These are phyloP conservation scores for Phytophthora nicotianae DNA, from an alignment of 352 stramenopile genomes.

Conservation along the genomic window DNA sequence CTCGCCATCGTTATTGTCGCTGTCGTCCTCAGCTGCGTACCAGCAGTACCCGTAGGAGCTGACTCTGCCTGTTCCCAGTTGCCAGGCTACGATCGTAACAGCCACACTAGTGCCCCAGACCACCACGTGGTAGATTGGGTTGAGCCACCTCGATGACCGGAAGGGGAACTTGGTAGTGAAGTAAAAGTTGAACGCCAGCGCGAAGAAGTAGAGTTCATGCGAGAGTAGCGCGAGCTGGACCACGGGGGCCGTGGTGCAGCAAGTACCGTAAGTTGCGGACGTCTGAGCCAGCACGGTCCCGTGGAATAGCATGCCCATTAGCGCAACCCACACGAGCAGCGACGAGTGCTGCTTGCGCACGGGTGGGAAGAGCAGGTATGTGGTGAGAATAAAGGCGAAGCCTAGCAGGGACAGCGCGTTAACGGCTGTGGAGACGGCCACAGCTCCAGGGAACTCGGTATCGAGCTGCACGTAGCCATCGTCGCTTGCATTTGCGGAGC, in stretches of 20 bases:
- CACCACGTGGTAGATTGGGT: constrained; percentile 68
- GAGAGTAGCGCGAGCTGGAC: constrained; percentile 75
- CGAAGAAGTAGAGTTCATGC: constrained; percentile 88
- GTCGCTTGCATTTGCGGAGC: constrained; percentile 6
- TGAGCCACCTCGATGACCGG: constrained; percentile 69
- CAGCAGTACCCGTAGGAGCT: constrained; percentile 87
- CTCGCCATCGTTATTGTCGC: constrained; percentile 46
- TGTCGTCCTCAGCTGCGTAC: constrained; percentile 50
- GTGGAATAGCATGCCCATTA: constrained; percentile 85
- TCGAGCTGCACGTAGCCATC: constrained; percentile 40
- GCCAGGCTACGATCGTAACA: constrained; percentile 58
- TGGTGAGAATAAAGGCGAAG: constrained; percentile 80
- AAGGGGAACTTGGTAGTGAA: constrained; percentile 91
- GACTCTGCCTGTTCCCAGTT: constrained; percentile 48
- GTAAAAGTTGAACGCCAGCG: constrained; percentile 87
- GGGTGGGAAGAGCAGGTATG: constrained; percentile 82
- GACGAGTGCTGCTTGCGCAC: constrained; percentile 81
- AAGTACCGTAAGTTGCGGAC: constrained; percentile 49
- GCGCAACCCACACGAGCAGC: constrained; percentile 81
- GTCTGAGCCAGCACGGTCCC: constrained; percentile 65
- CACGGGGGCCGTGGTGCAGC: constrained; percentile 66
- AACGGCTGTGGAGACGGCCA: constrained; percentile 59
- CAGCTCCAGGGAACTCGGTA: constrained; percentile 58
- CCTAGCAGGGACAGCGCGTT: constrained; percentile 75
- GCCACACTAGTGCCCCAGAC: constrained; percentile 64